A percentile compares a stretch with the other conserved stretches of the same genome.
Conservation (phyloP, 345 rosid species). For the sweet orange (Citrus sinensis) region DNA sequence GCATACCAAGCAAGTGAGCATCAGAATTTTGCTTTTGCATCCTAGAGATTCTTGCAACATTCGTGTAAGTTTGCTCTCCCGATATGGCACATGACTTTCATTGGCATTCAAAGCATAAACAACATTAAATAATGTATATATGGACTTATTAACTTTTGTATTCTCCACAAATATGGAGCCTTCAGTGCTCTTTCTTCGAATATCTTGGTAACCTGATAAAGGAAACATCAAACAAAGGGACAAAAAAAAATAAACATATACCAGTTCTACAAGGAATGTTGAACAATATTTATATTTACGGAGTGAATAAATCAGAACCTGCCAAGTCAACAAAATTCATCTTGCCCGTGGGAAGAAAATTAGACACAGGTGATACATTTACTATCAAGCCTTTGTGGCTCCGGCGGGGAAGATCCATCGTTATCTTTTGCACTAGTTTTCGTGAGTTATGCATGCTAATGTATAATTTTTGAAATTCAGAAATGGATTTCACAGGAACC, state of each 20-base stretch:
- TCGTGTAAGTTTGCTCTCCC: conserved; percentile 73
- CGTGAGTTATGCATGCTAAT: conserved; percentile 20
- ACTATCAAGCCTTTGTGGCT: conserved; percentile 63
- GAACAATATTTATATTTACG: background rate
- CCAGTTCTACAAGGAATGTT: background rate
- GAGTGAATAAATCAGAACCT: conserved; percentile 34
- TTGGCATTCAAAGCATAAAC: conserved; percentile 57
- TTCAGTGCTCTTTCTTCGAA: conserved; percentile 41
- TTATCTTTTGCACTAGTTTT: conserved; percentile 29
- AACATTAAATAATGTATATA: conserved; percentile 71
- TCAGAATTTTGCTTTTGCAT: conserved; percentile 42
- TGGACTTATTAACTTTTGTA: conserved; percentile 51
- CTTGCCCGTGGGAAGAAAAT: conserved; percentile 36
- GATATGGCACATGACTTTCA: conserved; percentile 65
- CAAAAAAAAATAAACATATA: background rate
- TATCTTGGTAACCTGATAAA: conserved; percentile 62
- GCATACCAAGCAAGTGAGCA: conserved; percentile 71
- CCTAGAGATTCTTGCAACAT: conserved; percentile 69
- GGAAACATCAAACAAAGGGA: background rate
- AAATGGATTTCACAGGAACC: conserved; percentile 51
- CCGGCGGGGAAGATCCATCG: conserved; percentile 28
- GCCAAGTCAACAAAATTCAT: conserved; percentile 73
- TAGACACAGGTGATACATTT: conserved; percentile 26
- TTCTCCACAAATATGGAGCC: conserved; percentile 39
- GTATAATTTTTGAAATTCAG: conserved; percentile 52